Evolutionary conservation across 2,329 filamentous ascomycete genomes (phyloP).

Genomic region (Dactylellina cionopaga): DNA sequence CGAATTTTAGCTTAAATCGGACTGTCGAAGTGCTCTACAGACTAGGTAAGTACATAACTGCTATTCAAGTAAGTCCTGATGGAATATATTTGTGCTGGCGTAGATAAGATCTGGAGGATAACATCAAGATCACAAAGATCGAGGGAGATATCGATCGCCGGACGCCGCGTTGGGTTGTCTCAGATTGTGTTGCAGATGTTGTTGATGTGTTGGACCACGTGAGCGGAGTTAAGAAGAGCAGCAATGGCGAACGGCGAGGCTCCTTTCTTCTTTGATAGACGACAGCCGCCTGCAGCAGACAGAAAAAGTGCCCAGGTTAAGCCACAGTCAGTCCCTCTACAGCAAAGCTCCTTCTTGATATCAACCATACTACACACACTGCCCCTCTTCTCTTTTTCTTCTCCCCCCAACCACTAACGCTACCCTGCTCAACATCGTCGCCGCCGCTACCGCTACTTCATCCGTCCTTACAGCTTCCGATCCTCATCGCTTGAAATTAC

Average conservation of each 20-base stretch:
- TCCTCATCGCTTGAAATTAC: background rate
- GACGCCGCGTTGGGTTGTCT: slow-evolving; percentile 4
- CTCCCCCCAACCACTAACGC: background rate
- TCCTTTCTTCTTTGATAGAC: background rate
- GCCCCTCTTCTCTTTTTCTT: background rate
- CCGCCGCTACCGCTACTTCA: background rate
- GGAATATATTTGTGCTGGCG: too few species aligned
- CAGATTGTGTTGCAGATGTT: slow-evolving; percentile 1
- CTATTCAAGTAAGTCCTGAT: too few species aligned
- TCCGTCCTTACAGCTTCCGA: background rate
- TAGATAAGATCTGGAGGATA: too few species aligned
- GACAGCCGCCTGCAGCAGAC: slow-evolving; percentile 6
- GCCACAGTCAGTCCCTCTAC: background rate
- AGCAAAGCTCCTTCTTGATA: background rate
- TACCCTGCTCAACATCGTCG: background rate
- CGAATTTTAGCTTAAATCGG: too few species aligned
- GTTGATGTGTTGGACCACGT: slow-evolving; percentile 21
- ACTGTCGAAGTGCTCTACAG: too few species aligned
- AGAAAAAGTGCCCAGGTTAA: background rate
- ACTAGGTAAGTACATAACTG: too few species aligned
- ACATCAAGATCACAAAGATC: too few species aligned
- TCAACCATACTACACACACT: background rate
- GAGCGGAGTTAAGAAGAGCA: too few species aligned
- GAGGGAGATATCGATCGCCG: background rate
- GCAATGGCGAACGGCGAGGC: background rate